phyloP scores from a whole-genome alignment of 2,329 filamentous ascomycete species.

The Fusarium sp. region DNA sequence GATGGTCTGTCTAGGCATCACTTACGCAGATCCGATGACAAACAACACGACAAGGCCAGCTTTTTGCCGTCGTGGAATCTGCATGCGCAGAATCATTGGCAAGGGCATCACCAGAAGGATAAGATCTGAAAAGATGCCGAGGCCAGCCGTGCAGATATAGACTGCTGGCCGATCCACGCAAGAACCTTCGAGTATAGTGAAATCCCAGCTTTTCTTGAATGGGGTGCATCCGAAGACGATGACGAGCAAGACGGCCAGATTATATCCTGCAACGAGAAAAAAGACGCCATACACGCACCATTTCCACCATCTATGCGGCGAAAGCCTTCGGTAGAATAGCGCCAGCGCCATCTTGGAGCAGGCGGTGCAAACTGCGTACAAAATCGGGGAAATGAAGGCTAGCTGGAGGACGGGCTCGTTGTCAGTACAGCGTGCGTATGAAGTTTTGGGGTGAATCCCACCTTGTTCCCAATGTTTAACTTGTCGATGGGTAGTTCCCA shows the following conservation, averaged over 20 bases:
- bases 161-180: conserved; percentile 56
- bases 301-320: conserved; percentile 53
- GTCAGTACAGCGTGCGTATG: background rate
- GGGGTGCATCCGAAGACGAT: conserved; percentile 57
- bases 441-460: background rate
- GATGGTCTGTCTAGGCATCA: accelerated
- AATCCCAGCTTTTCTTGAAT: conserved; percentile 51
- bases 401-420: conserved; percentile 36
- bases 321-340: conserved; percentile 56
- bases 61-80: conserved; percentile 62
- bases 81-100: conserved; percentile 59
- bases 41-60: conserved; percentile 60
- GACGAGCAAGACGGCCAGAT: conserved; percentile 52
- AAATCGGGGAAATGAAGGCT: conserved; percentile 38
- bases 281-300: conserved; percentile 50
- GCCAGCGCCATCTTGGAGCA: conserved; percentile 56
- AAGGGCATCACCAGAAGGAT: conserved; percentile 62
- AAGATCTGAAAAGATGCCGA: conserved; percentile 64
- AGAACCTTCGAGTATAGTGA: conserved; percentile 47
- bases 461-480: conserved; percentile 30
- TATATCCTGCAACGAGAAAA: conserved; percentile 51
- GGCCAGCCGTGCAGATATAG: conserved; percentile 54
- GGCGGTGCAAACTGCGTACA: conserved; percentile 48
- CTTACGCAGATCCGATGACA: conserved; percentile 57
- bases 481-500: conserved; percentile 50